These are phyloP conservation scores for Paecilomyces niveus DNA, from an alignment of 2,329 filamentous ascomycete genomes.

Conservation along the genomic window DNA sequence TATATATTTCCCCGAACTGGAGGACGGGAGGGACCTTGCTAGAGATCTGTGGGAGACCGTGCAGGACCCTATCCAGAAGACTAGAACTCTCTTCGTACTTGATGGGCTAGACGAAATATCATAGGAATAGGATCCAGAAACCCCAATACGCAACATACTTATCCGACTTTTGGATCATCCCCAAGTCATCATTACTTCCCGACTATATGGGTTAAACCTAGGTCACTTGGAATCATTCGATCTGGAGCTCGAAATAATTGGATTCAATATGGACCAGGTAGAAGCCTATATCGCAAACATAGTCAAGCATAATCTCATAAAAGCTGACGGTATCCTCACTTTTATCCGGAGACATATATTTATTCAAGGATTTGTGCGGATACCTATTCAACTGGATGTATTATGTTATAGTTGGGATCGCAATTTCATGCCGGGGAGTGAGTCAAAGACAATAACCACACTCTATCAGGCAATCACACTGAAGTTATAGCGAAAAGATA, in stretches of 20 bases:
- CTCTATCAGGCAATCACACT: conserved; percentile 17
- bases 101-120: conserved; percentile 38
- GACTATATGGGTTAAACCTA: conserved; percentile 16
- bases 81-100: conserved; percentile 31
- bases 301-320: conserved; percentile 16
- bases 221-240: conserved; percentile 10
- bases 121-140: conserved; percentile 13
- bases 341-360: conserved; percentile 21
- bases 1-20: conserved; percentile 19
- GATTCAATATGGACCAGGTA: conserved; percentile 30
- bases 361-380: conserved; percentile 28
- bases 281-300: conserved; percentile 19
- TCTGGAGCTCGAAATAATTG: conserved; percentile 32
- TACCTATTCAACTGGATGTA: conserved; percentile 37
- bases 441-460: conserved; percentile 26
- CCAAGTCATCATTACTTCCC: conserved; percentile 32
- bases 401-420: conserved; percentile 30
- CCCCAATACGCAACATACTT: not conserved
- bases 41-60: conserved; percentile 2
- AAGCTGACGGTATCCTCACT: no score
- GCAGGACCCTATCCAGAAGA: not conserved
- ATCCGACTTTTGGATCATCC: not conserved
- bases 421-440: conserved; percentile 2
- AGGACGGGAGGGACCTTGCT: conserved; percentile 8
- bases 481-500: conserved; percentile 31